phyloP scores from a whole-genome alignment of 805 yeast genomes.

The Suhomyces sp. region DNA sequence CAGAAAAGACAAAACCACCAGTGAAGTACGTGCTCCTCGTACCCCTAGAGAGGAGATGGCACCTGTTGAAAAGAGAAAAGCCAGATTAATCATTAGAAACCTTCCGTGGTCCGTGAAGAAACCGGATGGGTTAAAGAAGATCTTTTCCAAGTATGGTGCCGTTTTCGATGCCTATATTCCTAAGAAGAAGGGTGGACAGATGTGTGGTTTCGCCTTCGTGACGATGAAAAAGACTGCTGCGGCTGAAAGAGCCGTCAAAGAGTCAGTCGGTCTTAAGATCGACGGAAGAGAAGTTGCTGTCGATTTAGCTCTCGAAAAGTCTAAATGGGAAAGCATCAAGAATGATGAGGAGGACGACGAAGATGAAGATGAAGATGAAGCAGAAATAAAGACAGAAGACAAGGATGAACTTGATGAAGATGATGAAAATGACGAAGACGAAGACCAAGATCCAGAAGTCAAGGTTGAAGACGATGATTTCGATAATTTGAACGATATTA shows the following conservation, averaged over 20 bases:
- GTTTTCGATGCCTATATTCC: slow-evolving; percentile 90
- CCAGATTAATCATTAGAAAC: slow-evolving; percentile 85
- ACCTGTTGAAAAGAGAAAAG: slow-evolving; percentile 71
- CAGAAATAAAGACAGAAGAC: slow-evolving; percentile 39
- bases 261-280: slow-evolving; percentile 69
- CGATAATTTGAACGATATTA: slow-evolving; percentile 32
- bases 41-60: slow-evolving; percentile 16
- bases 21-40: slow-evolving; percentile 7
- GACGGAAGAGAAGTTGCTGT: slow-evolving; percentile 92
- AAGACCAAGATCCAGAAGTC: slow-evolving; percentile 36
- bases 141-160: slow-evolving; percentile 77
- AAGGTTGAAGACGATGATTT: slow-evolving; percentile 24
- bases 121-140: slow-evolving; percentile 65
- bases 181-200: slow-evolving; percentile 78
- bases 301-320: slow-evolving; percentile 87
- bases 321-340: slow-evolving; percentile 69
- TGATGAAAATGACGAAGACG: slow-evolving; percentile 35
- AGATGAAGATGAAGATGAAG: slow-evolving; percentile 40
- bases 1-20: slow-evolving; percentile 48
- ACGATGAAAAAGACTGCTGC: slow-evolving; percentile 77
- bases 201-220: slow-evolving; percentile 94
- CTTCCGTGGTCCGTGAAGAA: slow-evolving; percentile 94
- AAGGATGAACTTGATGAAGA: slow-evolving; percentile 38
- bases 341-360: slow-evolving; percentile 34
- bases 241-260: slow-evolving; percentile 82